Evolutionary conservation across 495 filamentous ascomycete species (phyloP), one percentile per base, ranked within the genome.

Genomic region (Elasticomyces elasticus): DNA sequence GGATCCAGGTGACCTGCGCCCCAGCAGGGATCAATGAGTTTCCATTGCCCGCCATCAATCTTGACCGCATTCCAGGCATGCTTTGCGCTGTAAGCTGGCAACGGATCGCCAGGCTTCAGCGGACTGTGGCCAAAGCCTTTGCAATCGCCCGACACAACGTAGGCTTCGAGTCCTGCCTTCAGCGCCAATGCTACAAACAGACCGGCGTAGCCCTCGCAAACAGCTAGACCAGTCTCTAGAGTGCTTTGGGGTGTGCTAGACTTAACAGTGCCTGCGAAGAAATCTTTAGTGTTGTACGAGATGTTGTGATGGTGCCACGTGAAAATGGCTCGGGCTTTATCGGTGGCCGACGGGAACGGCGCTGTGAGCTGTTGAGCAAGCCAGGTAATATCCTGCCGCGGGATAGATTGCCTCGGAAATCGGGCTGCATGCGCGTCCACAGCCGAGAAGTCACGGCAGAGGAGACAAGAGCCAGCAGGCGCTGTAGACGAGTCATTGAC

Each of bases 301-400:
- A 98, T 80, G 62, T 96, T 97, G 68, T 98, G 84, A 67, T 97
- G 92, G 43, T 88, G 76, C 92, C 90, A 98, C 7, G 87, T 86
- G 67, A 98, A 98, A 54, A 98, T 84, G 9, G 76, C 85, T 15
- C 92, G 79, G 11, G 92, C 90, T 69, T 94, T 95, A 66, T 97
- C 92, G 1, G 90, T 95, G 0, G 67, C 59, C 1, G 86, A 92
- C 5, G 79, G 68, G 65, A 96, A 96, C 1, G 87, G 88, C 7
- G 74, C 67, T 45, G 87, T 91, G 23, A 97, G 77, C 49, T 84
- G 79, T 35, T 77, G 71, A 0, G 89, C 88, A 13, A 98, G 78
- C 74, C 83, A 84, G 15, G 70, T 74, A 19, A 85, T 52, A 64
- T 89, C 82, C 1, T 59, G 27, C 1, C 75, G 72, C 4, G 86